Base-by-base conservation (phyloP, 129 eudicot species). In the Chrysanthemum makinoi region DNA sequence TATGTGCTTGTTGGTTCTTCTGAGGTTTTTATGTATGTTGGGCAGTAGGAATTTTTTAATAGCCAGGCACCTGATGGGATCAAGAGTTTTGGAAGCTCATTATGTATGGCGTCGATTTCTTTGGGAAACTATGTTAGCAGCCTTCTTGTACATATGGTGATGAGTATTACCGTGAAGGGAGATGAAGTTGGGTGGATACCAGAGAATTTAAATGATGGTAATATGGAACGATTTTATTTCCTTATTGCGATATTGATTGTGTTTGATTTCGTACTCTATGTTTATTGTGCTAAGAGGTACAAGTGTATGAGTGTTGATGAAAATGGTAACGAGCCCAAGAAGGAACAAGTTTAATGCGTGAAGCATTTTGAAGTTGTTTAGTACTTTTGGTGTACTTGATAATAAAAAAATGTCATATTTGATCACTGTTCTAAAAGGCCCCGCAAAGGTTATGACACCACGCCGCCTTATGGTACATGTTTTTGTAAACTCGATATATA, bases 21-120 rank as follows among this genome's bases (percentile, higher is more conserved):
- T 0, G 95, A 91, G 80, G 95, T 91, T 22, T 88, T 91, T 70
- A 91, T 91, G 95, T 91, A 91, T n/a, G 88, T 91, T 0, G 95
- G 95, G 4, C 92, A 87, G 44, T 64, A 85, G 53, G 91, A 91
- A 72, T 87, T 91, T 49, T 91, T 91, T 77, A 91, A 91, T 60
- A 84, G 95, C 7, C 92, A 91, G 30, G 95, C 97, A 0, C 95
- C 97, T 0, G 92, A 91, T 66, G 95, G 97, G 71, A 82, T 91
- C 4, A 91, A 91, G 72, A 88, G 95, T 80, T 84, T 91, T n/a
- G 97, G 97, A 8, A 91, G 97, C 70, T 83, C 97, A 14, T 84
- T 91, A 10, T 88, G 92, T 51, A 91, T 91, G 97, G 92, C 92
- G 4, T 91, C 95, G 57, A 91, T 91, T 28, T 87, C 95, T 0